These are phyloP conservation scores for maize (Zea mays) DNA, from an alignment of 176 grass and related monocot genomes.

Conservation along the genomic window Zm-B73-REFERENCE-NAM-5.0 NC_050098.1:218138501-218139000, in stretches of 20 bases:
- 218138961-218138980: not conserved
- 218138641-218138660: too few species aligned
- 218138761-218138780: slow-evolving; percentile 52
- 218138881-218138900: not conserved
- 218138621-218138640: too few species aligned
- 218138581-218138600: too few species aligned
- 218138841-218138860: slow-evolving; percentile 52
- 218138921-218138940: slow-evolving; percentile 31
- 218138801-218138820: slow-evolving; percentile 19
- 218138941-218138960: not conserved
- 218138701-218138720: not conserved
- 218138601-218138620: too few species aligned
- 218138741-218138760: slow-evolving; percentile 49
- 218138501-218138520: too few species aligned
- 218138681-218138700: not conserved
- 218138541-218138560: too few species aligned
- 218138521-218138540: too few species aligned
- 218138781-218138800: slow-evolving; percentile 36
- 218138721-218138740: slow-evolving; percentile 41
- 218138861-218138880: slow-evolving; percentile 25
- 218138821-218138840: slow-evolving; percentile 43
- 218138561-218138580: too few species aligned
- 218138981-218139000: slow-evolving; percentile 39
- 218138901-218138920: not conserved
- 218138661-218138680: too few species aligned